Conservation (phyloP, 2,329 filamentous ascomycete genomes). For the Biscogniauxia marginata region DNA sequence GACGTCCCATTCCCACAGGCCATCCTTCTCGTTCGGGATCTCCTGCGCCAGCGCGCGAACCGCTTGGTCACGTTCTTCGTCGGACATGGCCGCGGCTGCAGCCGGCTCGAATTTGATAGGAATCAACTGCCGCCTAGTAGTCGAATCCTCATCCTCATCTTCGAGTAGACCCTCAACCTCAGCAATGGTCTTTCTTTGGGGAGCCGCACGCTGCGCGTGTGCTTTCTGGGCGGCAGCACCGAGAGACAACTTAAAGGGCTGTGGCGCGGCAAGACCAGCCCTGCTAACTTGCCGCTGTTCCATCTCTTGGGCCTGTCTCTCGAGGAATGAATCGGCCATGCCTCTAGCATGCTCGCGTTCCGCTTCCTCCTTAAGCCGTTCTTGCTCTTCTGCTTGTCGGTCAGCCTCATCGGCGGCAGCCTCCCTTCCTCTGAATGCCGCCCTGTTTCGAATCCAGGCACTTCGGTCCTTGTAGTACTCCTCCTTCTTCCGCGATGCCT, state of each 20-base stretch:
- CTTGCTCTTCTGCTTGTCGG: constrained; percentile 72
- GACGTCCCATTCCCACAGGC: constrained; percentile 88
- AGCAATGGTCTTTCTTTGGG: constrained; percentile 75
- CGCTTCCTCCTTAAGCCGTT: constrained; percentile 66
- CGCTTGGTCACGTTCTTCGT: constrained; percentile 83
- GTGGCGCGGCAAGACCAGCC: constrained; percentile 52
- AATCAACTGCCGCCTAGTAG: constrained; percentile 71
- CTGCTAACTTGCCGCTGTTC: constrained; percentile 44
- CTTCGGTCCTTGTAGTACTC: constrained; percentile 87
- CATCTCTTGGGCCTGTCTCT: constrained; percentile 77
- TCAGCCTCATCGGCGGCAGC: constrained; percentile 78
- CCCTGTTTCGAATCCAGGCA: constrained; percentile 80
- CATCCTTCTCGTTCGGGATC: constrained; percentile 83
- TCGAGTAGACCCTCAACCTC: constrained; percentile 94
- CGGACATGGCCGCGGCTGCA: constrained; percentile 67
- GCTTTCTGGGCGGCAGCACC: constrained; percentile 80
- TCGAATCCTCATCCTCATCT: constrained; percentile 81
- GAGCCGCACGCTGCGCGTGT: constrained; percentile 53
- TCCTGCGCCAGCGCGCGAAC: constrained; percentile 81
- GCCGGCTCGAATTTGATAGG: constrained; percentile 79
- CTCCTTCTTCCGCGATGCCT: constrained; percentile 68
- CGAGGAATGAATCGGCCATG: constrained; percentile 88
- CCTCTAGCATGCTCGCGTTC: constrained; percentile 77
- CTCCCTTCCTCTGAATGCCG: constrained; percentile 71
- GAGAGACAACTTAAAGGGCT: constrained; percentile 89